Evolutionary conservation across 2,329 filamentous ascomycete species (phyloP).

Genomic region (Paraphaeosphaeria sporulosa): DNA sequence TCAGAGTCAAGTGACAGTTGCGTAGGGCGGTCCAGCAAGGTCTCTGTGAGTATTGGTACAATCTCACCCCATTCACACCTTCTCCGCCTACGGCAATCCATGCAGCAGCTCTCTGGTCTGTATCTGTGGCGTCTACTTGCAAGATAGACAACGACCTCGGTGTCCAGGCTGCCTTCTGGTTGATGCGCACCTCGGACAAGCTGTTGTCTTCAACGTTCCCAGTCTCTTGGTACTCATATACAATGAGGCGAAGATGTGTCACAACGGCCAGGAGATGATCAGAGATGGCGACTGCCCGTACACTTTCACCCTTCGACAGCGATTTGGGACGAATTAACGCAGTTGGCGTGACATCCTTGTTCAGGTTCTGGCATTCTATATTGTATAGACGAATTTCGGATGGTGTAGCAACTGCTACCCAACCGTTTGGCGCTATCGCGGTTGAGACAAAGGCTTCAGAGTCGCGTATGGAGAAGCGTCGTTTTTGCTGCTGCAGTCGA

Average conservation of each 20-base stretch:
- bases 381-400: slow-evolving; percentile 26
- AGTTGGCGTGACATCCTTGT: slow-evolving; percentile 10
- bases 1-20: slow-evolving; percentile 18
- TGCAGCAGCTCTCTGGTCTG: slow-evolving; percentile 15
- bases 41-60: slow-evolving; percentile 22
- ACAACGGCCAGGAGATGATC: slow-evolving; percentile 31
- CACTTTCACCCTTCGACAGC: slow-evolving; percentile 17
- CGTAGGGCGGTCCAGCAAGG: slow-evolving; percentile 21
- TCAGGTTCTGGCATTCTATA: slow-evolving; percentile 15
- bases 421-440: slow-evolving; percentile 24
- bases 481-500: slow-evolving; percentile 15
- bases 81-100: slow-evolving; percentile 31
- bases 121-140: slow-evolving; percentile 18
- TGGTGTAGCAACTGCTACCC: slow-evolving; percentile 24
- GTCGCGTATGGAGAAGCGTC: slow-evolving; percentile 12
- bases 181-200: slow-evolving; percentile 18
- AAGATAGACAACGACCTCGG: slow-evolving; percentile 26
- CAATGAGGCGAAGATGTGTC: slow-evolving; percentile 26
- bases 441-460: slow-evolving; percentile 23
- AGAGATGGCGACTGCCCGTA: slow-evolving; percentile 28
- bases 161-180: slow-evolving; percentile 23
- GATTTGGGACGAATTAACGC: background rate
- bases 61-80: slow-evolving; percentile 28
- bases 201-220: slow-evolving; percentile 4
- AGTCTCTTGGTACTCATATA: slow-evolving; percentile 27